Conservation (phyloP, 108 stramenopile species). For the Nitzschia inconspicua region DNA sequence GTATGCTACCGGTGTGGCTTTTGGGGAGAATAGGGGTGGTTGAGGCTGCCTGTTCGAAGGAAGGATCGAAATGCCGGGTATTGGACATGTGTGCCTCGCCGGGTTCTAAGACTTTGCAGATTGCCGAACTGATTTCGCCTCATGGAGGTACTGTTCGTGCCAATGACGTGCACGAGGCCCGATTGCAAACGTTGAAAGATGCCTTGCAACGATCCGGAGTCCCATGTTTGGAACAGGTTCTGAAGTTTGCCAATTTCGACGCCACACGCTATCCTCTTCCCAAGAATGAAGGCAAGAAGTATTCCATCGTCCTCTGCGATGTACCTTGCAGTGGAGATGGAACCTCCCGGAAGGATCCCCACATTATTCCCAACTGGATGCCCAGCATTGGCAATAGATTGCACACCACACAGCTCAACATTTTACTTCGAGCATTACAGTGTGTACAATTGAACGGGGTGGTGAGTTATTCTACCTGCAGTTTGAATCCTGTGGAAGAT, state of each 20-base stretch:
- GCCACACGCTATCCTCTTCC: constrained; percentile 2
- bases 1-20: constrained; percentile 68
- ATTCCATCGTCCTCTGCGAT: constrained; percentile 59
- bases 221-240: background rate
- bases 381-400: constrained; percentile 52
- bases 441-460: constrained; percentile 69
- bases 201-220: constrained; percentile 70
- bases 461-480: constrained; percentile 84
- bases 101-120: constrained; percentile 86
- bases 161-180: constrained; percentile 73
- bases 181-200: constrained; percentile 58
- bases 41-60: background rate
- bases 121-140: constrained; percentile 44
- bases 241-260: constrained; percentile 11
- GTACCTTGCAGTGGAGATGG: constrained; percentile 92
- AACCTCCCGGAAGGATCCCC: constrained; percentile 79
- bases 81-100: constrained; percentile 87
- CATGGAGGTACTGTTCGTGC: constrained; percentile 54
- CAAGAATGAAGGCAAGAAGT: background rate
- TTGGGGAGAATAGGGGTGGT: constrained; percentile 20
- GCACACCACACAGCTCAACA: constrained; percentile 74
- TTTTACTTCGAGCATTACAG: constrained; percentile 61
- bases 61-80: constrained; percentile 34
- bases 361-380: constrained; percentile 73
- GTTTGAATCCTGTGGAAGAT: constrained; percentile 89